These are phyloP conservation scores for Fusarium sp. DNA, from an alignment of 2,329 filamentous ascomycete genomes.

Conservation along the genomic window DNA sequence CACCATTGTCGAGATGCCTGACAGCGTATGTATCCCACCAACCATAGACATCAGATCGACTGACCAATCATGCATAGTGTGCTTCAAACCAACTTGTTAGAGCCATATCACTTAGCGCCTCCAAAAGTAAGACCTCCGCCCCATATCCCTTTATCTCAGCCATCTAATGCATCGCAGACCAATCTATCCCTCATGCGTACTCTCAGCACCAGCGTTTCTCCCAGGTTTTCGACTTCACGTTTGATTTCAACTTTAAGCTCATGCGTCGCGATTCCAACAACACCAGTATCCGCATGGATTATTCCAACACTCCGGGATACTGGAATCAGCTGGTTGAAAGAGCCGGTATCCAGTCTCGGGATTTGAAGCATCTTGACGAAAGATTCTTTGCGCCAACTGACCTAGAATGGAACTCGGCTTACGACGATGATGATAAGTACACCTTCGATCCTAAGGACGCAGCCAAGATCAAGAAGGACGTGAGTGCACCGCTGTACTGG, in stretches of 20 bases:
- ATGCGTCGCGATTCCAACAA: neutral
- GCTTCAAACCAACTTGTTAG: constrained; percentile 16
- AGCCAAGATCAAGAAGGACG: too few species aligned
- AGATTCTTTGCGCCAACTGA: too few species aligned
- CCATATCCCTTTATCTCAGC: neutral
- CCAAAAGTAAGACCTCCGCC: neutral
- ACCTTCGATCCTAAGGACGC: too few species aligned
- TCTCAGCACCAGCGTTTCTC: neutral
- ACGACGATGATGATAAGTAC: too few species aligned
- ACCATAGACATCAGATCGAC: neutral
- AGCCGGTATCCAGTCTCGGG: too few species aligned
- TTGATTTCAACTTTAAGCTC: constrained; percentile 9
- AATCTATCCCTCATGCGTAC: neutral
- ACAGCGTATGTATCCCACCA: neutral
- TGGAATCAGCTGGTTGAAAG: too few species aligned
- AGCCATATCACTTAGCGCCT: constrained; percentile 1
- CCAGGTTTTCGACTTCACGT: constrained; percentile 12
- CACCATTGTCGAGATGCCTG: constrained; percentile 27
- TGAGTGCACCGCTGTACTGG: too few species aligned
- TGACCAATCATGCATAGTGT: neutral
- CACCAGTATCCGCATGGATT: too few species aligned
- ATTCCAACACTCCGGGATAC: too few species aligned
- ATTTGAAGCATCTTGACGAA: too few species aligned
- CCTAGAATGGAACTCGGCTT: too few species aligned
- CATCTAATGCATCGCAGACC: neutral